These are phyloP conservation scores for Bryoglossum gracile DNA, from an alignment of 495 filamentous ascomycete species.

Conservation along the genomic window DNA sequence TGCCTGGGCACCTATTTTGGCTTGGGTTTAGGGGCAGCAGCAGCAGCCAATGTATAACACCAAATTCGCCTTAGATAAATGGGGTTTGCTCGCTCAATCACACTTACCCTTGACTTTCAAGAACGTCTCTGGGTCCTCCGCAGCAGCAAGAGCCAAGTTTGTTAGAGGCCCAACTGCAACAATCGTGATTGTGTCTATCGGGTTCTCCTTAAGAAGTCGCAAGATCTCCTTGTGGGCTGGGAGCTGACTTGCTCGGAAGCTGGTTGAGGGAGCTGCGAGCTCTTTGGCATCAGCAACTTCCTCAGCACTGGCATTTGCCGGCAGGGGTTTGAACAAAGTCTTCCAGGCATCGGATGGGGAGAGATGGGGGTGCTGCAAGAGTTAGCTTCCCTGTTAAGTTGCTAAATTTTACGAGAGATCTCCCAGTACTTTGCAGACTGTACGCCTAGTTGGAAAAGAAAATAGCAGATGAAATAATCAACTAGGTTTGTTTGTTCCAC, in stretches of 20 bases:
- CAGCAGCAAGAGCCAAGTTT: slow-evolving; percentile 81
- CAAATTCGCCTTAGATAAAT: too few species aligned
- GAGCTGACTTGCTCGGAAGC: slow-evolving; percentile 64
- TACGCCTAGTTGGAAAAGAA: too few species aligned
- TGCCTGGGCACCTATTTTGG: too few species aligned
- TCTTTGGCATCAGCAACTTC: slow-evolving; percentile 27
- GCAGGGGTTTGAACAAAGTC: slow-evolving; percentile 58
- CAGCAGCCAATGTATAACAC: too few species aligned
- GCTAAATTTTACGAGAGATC: too few species aligned
- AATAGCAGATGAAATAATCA: too few species aligned
- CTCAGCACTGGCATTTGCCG: slow-evolving; percentile 30
- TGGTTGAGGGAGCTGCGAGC: slow-evolving; percentile 32
- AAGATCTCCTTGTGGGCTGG: slow-evolving; percentile 82
- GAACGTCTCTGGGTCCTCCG: slow-evolving; percentile 78
- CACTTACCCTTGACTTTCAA: slow-evolving; percentile 57
- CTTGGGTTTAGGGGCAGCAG: too few species aligned
- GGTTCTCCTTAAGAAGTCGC: slow-evolving; percentile 65
- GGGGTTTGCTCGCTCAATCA: too few species aligned
- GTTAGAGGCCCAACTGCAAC: slow-evolving; percentile 86
- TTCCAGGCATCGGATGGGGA: slow-evolving; percentile 80
- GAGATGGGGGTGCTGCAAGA: slow-evolving; percentile 71
- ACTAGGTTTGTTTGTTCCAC: too few species aligned
- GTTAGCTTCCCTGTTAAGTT: slow-evolving; percentile 4
- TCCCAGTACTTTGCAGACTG: too few species aligned
- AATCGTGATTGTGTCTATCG: slow-evolving; percentile 76